Base-by-base conservation (phyloP, 495 filamentous ascomycete genomes). In the Stereocaulon alpinum region DNA sequence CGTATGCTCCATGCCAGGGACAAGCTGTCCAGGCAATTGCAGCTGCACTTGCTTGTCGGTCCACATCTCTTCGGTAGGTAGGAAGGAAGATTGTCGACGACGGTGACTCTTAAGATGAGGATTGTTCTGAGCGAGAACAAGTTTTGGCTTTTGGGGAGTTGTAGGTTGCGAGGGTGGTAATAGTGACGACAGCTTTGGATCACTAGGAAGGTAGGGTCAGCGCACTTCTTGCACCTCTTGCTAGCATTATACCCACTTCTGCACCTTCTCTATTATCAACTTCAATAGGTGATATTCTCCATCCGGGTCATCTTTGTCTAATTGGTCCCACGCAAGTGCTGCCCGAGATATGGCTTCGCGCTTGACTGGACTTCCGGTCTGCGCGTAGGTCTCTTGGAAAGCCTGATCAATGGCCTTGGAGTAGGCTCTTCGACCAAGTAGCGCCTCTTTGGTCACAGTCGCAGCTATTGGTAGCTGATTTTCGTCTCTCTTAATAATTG, bases 231-330 rank as follows among this genome's bases (percentile, higher is more conserved):
- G 27, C 14, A 43, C 7, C 14, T 49, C 24, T n/a, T 20, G 20
- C 32, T 53, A n/a, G 6, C 7, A 20, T 47, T 20, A 18, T 58
- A 68, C 74, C 63, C 64, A 79, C 75, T 71, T 67, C 61, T 81
- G 73, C 10, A 85, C 68, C 53, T 75, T 78, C 62, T 82, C 81
- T 47, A 90, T 80, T 43, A 89, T 82, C 51, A 78, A 76, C 65
- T 82, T 82, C 50, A 98, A 72, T 14, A 98, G 79, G 51, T 92
- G 84, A 64, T 90, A 94, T 30, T 91, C 82, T 29, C 91, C 91
- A 71, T 96, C 93, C 0, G 93, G 92, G 64, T 98, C 91, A 22
- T 91, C 79, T 53, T 85, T 82, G 73, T 96, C 88, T 40, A 98
- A 79, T 10, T 83, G 77, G 10, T 84, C 86, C 78, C 89, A 94